phyloP scores from a whole-genome alignment of 2,329 filamentous ascomycete genomes.

The Reticulascus tulasneorum region DNA sequence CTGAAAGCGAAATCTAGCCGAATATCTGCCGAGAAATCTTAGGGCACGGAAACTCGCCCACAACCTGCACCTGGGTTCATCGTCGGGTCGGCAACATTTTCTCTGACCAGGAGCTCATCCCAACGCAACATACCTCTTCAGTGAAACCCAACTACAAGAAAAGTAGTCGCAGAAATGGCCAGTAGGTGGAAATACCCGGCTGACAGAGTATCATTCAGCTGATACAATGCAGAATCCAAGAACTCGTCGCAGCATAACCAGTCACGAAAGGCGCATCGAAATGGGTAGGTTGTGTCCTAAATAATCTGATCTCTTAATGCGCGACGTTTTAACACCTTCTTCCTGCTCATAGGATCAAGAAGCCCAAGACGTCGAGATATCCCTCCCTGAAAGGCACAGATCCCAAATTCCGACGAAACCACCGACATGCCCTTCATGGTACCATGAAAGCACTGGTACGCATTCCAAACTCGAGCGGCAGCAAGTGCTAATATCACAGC shows the following conservation, averaged over 20 bases:
- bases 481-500: slow-evolving; percentile 30
- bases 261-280: slow-evolving; percentile 97
- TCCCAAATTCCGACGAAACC: slow-evolving; percentile 99
- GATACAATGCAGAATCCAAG: slow-evolving; percentile 97
- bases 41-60: slow-evolving; percentile 18
- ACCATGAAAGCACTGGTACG: slow-evolving; percentile 96
- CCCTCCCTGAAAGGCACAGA: slow-evolving; percentile 98
- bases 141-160: background rate
- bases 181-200: slow-evolving; percentile 25
- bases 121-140: background rate
- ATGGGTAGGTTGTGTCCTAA: slow-evolving; percentile 69
- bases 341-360: slow-evolving; percentile 78
- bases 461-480: slow-evolving; percentile 18
- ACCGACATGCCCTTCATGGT: slow-evolving; percentile 98
- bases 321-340: background rate
- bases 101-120: too few species aligned
- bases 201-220: slow-evolving; percentile 1
- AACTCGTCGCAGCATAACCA: slow-evolving; percentile 99
- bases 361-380: slow-evolving; percentile 98
- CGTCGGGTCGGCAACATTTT: too few species aligned
- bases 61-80: slow-evolving; percentile 8
- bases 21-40: slow-evolving; percentile 9
- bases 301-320: background rate
- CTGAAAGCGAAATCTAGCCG: too few species aligned
- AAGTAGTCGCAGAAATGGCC: slow-evolving; percentile 33